Conservation (phyloP, 192 early-diverging fungal genomes). For the Kappamyces sp. region DNA sequence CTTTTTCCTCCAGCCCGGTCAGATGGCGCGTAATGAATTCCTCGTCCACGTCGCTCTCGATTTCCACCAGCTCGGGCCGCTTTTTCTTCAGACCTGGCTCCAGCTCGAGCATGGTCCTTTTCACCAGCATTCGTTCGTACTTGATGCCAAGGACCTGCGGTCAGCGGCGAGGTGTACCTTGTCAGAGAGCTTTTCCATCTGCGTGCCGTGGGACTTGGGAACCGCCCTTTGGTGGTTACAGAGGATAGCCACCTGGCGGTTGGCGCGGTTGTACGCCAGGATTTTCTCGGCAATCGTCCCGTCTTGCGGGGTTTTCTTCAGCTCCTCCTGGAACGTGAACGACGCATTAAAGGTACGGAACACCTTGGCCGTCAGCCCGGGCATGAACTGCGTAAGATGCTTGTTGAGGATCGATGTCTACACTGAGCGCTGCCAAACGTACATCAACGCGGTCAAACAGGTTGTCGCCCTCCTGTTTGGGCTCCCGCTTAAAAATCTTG, state of each 20-base stretch:
- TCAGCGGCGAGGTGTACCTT: constrained; percentile 43
- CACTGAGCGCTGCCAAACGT: constrained; percentile 18
- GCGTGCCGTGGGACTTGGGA: constrained; percentile 66
- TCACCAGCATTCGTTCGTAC: constrained; percentile 74
- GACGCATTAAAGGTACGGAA: constrained; percentile 99
- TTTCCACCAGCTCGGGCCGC: constrained; percentile 53
- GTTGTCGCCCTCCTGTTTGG: constrained; percentile 67
- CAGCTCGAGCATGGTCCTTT: constrained; percentile 59
- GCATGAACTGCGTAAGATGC: constrained; percentile 79
- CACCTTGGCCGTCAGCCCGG: constrained; percentile 92
- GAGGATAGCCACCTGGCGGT: constrained; percentile 90
- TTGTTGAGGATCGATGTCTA: constrained; percentile 81
- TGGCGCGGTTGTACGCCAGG: constrained; percentile 89
- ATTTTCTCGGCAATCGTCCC: constrained; percentile 79
- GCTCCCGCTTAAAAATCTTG: constrained; percentile 74
- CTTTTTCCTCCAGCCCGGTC: constrained; percentile 55
- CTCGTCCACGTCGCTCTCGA: constrained; percentile 55
- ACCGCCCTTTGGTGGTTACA: constrained; percentile 97
- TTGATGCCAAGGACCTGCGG: constrained; percentile 69
- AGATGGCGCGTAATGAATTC: constrained; percentile 64
- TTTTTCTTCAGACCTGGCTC: constrained; percentile 77
- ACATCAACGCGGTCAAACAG: constrained; percentile 91
- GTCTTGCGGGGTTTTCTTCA: constrained; percentile 59
- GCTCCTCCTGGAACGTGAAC: constrained; percentile 83
- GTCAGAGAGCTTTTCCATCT: constrained; percentile 76